These are phyloP conservation scores for Amphirosellinia nigrospora DNA, from an alignment of 495 filamentous ascomycete genomes.

Conservation along the genomic window DNA sequence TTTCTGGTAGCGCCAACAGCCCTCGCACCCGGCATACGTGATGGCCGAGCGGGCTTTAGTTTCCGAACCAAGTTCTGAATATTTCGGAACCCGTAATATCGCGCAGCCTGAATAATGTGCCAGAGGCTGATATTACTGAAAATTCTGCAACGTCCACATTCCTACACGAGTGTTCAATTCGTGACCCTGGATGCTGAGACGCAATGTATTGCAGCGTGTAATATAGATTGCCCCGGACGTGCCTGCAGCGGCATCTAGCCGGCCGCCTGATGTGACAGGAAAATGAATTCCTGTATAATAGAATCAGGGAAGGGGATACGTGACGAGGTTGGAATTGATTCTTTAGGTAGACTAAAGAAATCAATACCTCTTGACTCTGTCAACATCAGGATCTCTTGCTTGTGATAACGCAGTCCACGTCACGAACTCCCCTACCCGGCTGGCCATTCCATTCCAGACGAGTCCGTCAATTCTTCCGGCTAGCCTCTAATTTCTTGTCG, in stretches of 20 bases:
- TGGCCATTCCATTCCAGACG: slow-evolving; percentile 66
- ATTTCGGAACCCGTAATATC: slow-evolving; percentile 96
- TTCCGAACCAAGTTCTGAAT: slow-evolving; percentile 95
- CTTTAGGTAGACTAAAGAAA: slow-evolving; percentile 70
- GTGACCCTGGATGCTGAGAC: slow-evolving; percentile 68
- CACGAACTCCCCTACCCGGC: slow-evolving; percentile 66
- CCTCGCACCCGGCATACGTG: slow-evolving; percentile 77
- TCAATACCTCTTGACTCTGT: slow-evolving; percentile 77
- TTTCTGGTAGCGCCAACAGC: slow-evolving; percentile 52
- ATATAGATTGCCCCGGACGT: slow-evolving; percentile 90
- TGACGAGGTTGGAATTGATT: slow-evolving; percentile 45
- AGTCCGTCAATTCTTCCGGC: slow-evolving; percentile 89
- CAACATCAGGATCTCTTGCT: slow-evolving; percentile 89
- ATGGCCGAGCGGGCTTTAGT: slow-evolving; percentile 77
- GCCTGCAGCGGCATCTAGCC: slow-evolving; percentile 55
- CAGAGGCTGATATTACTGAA: slow-evolving; percentile 59
- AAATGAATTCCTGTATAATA: slow-evolving; percentile 72
- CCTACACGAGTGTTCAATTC: slow-evolving; percentile 72
- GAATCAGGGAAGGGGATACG: slow-evolving; percentile 69
- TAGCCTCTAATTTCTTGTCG: slow-evolving; percentile 98
- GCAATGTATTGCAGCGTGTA: slow-evolving; percentile 78
- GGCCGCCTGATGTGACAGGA: slow-evolving; percentile 49
- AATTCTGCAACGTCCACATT: slow-evolving; percentile 93
- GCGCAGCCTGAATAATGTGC: slow-evolving; percentile 77
- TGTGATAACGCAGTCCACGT: slow-evolving; percentile 98